These are phyloP conservation scores for Nepenthes alata DNA, from an alignment of 179 eudicot genomes.

Conservation along the genomic window DNA sequence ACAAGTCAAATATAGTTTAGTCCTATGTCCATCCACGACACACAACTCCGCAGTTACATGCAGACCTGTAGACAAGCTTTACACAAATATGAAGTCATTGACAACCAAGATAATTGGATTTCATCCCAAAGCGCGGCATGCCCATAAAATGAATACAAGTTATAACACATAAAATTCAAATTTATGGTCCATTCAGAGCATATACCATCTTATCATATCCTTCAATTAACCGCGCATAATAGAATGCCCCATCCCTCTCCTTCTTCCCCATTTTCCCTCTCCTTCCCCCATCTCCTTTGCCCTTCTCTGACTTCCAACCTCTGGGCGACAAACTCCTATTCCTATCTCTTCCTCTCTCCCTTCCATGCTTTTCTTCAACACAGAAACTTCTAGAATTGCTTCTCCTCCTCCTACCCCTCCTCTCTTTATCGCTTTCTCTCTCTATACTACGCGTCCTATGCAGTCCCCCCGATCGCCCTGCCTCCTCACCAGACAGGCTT, in stretches of 20 bases:
- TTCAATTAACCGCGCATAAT: slow-evolving; percentile 46
- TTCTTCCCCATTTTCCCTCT: slow-evolving; percentile 17
- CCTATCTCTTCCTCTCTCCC: slow-evolving; percentile 21
- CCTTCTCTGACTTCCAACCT: slow-evolving; percentile 21
- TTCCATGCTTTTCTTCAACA: slow-evolving; percentile 18
- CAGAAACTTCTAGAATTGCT: slow-evolving; percentile 16
- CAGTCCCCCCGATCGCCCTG: slow-evolving; percentile 6
- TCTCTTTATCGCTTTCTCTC: slow-evolving; percentile 9
- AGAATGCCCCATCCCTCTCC: slow-evolving; percentile 28
- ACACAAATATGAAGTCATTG: no score
- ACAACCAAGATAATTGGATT: no score
- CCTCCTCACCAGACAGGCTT: slow-evolving; percentile 4
- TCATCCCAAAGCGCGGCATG: no score
- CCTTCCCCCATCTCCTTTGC: slow-evolving; percentile 21
- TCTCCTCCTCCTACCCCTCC: slow-evolving; percentile 8
- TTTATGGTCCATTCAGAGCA: not conserved
- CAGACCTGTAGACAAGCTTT: no score
- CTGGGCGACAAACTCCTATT: slow-evolving; percentile 31
- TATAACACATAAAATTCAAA: not conserved
- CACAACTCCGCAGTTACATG: no score
- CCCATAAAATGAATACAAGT: no score
- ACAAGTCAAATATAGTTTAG: no score
- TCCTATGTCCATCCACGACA: no score
- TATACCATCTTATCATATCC: slow-evolving; percentile 75
- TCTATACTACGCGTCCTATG: slow-evolving; percentile 14